Base-by-base conservation (phyloP, 2,329 filamentous ascomycete species). In the Apiospora saccharicola region DNA sequence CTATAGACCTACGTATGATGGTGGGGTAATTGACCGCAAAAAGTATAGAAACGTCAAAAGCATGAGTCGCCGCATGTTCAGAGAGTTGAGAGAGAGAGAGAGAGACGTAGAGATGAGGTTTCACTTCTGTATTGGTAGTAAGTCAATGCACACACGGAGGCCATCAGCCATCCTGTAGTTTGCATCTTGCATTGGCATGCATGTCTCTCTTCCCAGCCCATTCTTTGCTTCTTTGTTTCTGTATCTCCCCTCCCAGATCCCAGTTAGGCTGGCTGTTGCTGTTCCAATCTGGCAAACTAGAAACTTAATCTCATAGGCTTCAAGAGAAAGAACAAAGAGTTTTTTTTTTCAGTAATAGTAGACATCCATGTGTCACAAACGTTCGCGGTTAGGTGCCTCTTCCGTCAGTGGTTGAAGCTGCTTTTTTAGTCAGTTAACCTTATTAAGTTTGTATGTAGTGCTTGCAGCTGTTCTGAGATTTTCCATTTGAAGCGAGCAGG, bases 391-490 rank as follows among this genome's bases (percentile, higher is more conserved):
- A 22, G n/a, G 12, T 57, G n/a, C 49, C 24, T 22, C 22, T 41
- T 37, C 22, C 19, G n/a, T 64, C 34, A 34, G 57, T 41, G 30
- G 26, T 61, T 61, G 57, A 64, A 19, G 57, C 57, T 64, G 57
- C 30, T 41, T 37, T 61, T 57, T 57, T 34, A 64, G 57, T n/a
- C 12, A n/a, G 34, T 34, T 57, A 64, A 64, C 57, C 57, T 64
- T 64, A 41, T 64, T 64, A 64, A 19, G 12, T 30, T 30, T 30
- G 26, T 30, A 30, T 30, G 26, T 64, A 64, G 57, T 64, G 57
- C 57, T 64, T 64, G 57, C 57, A 64, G 57, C 57, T 64, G 57
- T 64, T 64, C 57, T 64, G 57, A 64, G 34, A 64, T 64, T 64
- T 64, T 64, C 57, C 57, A 61, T 37, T 61, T 37, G 24, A 34